A percentile compares a stretch with the other conserved stretches of the same genome.
Evolutionary conservation across 2,329 filamentous ascomycete genomes (phyloP).

Genomic region (Alternaria arborescens): DNA sequence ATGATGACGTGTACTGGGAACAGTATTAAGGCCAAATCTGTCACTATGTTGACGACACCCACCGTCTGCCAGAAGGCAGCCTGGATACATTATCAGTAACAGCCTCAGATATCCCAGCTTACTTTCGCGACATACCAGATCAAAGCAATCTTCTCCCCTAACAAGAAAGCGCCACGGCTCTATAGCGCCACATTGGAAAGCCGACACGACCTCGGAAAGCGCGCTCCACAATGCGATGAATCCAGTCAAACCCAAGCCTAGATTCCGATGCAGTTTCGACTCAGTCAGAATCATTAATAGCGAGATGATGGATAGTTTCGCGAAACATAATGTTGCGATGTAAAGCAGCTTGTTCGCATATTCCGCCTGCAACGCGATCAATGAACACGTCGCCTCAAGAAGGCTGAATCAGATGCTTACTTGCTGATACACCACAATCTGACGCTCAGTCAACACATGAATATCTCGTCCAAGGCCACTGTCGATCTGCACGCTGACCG

Average conservation of each 20-base stretch:
- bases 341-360: conserved; percentile 49
- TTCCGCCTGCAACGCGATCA: conserved; percentile 33
- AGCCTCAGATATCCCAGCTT: too few relatives aligned
- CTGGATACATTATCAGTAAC: conserved; percentile 23
- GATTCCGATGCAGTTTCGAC: conserved; percentile 38
- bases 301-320: conserved; percentile 49
- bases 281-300: conserved; percentile 47
- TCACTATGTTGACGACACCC: conserved; percentile 44
- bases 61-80: conserved; percentile 43
- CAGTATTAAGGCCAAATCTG: conserved; percentile 43
- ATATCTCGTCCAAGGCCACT: conserved; percentile 44
- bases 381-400: not conserved
- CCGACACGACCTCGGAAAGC: conserved; percentile 36
- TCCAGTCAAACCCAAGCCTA: conserved; percentile 36
- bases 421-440: conserved; percentile 43
- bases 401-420: conserved; percentile 21
- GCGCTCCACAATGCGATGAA: conserved; percentile 46
- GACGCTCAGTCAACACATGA: conserved; percentile 22
- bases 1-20: conserved; percentile 48
- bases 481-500: conserved; percentile 41
- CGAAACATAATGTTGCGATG: conserved; percentile 45
- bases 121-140: conserved; percentile 31
- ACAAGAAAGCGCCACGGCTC: conserved; percentile 40
- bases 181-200: conserved; percentile 44
- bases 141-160: conserved; percentile 25